These are phyloP conservation scores for Rossbeevera mucosa DNA, from an alignment of 768 basidiomycete genomes.

Conservation along the genomic window DNA sequence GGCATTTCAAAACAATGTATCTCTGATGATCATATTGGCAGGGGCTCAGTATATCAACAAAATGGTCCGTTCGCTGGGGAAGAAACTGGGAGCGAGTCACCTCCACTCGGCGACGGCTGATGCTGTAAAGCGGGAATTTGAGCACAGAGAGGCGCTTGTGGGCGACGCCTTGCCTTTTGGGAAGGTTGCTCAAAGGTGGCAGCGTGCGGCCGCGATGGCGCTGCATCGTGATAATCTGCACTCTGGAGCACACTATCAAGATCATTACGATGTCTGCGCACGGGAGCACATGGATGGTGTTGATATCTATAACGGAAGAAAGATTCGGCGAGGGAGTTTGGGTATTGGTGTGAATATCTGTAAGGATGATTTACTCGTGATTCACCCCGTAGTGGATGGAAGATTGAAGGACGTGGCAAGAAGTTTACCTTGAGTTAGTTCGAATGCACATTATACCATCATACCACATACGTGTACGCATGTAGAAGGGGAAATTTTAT, in stretches of 20 bases:
- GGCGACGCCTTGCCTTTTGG: slow-evolving; percentile 8
- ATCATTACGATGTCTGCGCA: slow-evolving; percentile 54
- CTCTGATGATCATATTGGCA: slow-evolving; percentile 27
- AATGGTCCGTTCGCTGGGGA: slow-evolving; percentile 39
- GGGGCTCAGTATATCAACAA: slow-evolving; percentile 73
- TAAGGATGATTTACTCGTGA: slow-evolving; percentile 49
- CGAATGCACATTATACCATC: too few species aligned
- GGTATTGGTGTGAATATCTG: slow-evolving; percentile 12
- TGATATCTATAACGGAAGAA: slow-evolving; percentile 65
- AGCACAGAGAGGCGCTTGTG: slow-evolving; percentile 33
- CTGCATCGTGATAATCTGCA: slow-evolving; percentile 43
- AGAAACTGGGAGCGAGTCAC: slow-evolving; percentile 26
- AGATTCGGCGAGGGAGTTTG: slow-evolving; percentile 36
- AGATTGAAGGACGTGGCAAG: slow-evolving; percentile 53
- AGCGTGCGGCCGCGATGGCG: slow-evolving; percentile 38
- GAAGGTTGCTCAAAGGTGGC: slow-evolving; percentile 44
- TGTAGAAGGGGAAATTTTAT: too few species aligned
- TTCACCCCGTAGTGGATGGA: slow-evolving; percentile 64
- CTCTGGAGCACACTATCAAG: slow-evolving; percentile 51
- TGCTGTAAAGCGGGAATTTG: slow-evolving; percentile 46
- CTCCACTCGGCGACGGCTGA: slow-evolving; percentile 42
- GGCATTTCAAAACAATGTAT: background rate
- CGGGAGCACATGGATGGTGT: slow-evolving; percentile 76
- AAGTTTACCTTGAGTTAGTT: too few species aligned
- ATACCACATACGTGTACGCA: too few species aligned